A percentile compares a stretch with the other conserved stretches of the same genome.
These are phyloP conservation scores for Ilex paraguariensis DNA, from an alignment of 305 asterid genomes.

Conservation along the genomic window DNA sequence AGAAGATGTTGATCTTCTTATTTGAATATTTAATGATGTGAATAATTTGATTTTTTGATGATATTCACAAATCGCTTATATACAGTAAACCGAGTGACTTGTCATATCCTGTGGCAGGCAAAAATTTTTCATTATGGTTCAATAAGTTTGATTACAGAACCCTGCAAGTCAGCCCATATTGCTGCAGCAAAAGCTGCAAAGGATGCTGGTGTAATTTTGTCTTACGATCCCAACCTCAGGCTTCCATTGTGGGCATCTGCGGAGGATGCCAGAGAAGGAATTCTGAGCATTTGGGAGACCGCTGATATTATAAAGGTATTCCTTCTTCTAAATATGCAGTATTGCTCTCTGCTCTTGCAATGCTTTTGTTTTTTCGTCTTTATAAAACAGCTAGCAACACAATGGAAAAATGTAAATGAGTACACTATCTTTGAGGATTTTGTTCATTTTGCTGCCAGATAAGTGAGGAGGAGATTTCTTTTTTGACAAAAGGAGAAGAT, in stretches of 20 bases:
- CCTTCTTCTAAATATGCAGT: slow-evolving; percentile 1
- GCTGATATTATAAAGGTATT: slow-evolving; percentile 93
- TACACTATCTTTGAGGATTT: too few relatives aligned
- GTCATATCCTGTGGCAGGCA: slow-evolving; percentile 42
- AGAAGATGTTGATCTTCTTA: too few relatives aligned
- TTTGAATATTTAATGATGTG: too few relatives aligned
- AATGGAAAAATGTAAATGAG: too few relatives aligned
- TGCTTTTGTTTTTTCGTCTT: too few relatives aligned
- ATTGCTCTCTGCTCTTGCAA: too few relatives aligned
- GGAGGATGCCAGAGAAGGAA: slow-evolving; percentile 94
- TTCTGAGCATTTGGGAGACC: slow-evolving; percentile 88
- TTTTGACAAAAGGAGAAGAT: slow-evolving; percentile 89
- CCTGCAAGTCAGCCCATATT: slow-evolving; percentile 90
- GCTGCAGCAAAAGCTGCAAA: slow-evolving; percentile 88
- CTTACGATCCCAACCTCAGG: slow-evolving; percentile 96
- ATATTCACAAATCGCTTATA: too few relatives aligned
- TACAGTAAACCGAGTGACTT: too few relatives aligned
- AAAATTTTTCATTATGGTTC: slow-evolving; percentile 95
- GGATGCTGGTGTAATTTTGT: slow-evolving; percentile 87
- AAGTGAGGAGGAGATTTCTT: slow-evolving; percentile 88
- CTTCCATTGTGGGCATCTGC: slow-evolving; percentile 97
- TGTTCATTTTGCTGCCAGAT: slow-evolving; percentile 32
- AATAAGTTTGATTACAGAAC: slow-evolving; percentile 94
- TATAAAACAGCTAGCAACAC: too few relatives aligned
- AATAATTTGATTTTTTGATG: too few relatives aligned